Evolutionary conservation across 495 filamentous ascomycete species (phyloP), one percentile per base, ranked within the genome.

Genomic region (Chaetomium cochliodes): DNA sequence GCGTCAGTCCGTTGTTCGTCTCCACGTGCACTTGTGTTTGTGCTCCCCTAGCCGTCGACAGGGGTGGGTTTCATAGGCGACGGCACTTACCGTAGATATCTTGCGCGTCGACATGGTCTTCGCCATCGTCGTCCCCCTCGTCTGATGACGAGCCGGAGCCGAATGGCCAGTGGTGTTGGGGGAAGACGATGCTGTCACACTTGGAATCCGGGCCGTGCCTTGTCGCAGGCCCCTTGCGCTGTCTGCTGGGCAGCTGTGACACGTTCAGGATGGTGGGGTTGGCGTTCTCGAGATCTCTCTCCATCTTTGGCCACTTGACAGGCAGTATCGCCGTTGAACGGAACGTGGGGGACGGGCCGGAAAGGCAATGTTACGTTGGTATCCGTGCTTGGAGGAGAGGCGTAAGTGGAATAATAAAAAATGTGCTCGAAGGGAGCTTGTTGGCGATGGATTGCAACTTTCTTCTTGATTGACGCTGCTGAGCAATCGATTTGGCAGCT

Each of bases 261-360:
- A 85, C 85, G 73, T 88, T 94, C 59, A 98, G 81, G 72, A 98
- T 92, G 25, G 92, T 96, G 60, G 94, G 94, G 80, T 98, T 98
- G 60, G 88, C 91, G 75, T 98, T 98, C 66, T 97, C 88, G 47
- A 90, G 65, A 62, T 72, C 69, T 20, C 65, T 62, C 47, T 67
- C 63, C 72, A 75, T 74, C 22, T 55, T 39, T 55, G 26, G 25
- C 3, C 23, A 12, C 47, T 26, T 44, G 60, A 54, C 22, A 18
- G 44, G 6, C 28, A 30, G 28, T 18, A 4, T 47, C n/a, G 44
- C 46, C 46, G 46, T 50, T 20, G 46, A 44, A 44, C 41, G 46
- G 9, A 23, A 50, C 8, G 16, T 50, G 20, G 20, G 20, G 20
- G 33, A 44, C 49, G 60, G 54, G 42, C 53, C 51, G 50, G 20